These are phyloP conservation scores for Zymoseptoria pseudotritici DNA, from an alignment of 2,329 filamentous ascomycete species.

Conservation along the genomic window DNA sequence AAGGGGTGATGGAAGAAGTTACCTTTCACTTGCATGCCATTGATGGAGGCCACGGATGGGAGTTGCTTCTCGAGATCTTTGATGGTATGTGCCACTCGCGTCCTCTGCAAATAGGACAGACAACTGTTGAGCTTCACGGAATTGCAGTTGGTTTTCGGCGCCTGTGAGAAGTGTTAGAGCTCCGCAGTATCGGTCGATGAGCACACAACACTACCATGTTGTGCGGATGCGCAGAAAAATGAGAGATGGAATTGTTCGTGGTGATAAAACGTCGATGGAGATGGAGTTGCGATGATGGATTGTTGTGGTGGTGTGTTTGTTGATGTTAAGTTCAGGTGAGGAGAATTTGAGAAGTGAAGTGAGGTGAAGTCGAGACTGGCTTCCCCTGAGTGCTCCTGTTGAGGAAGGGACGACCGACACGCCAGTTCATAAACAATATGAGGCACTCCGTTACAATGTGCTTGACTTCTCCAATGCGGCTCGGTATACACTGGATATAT, in stretches of 20 bases:
- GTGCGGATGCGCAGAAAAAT: neutral
- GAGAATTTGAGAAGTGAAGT: conserved; percentile 2
- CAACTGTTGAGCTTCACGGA: conserved; percentile 52
- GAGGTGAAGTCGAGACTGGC: conserved; percentile 5
- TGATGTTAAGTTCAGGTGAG: neutral
- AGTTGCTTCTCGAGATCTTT: conserved; percentile 62
- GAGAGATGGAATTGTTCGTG: neutral
- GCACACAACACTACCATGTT: neutral
- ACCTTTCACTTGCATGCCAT: conserved; percentile 49
- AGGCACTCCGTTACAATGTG: no score
- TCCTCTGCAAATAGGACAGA: conserved; percentile 52
- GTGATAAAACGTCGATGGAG: neutral
- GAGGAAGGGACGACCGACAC: no score
- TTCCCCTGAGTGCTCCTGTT: neutral
- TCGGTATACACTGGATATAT: no score
- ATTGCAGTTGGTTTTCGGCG: conserved; percentile 51
- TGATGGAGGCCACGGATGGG: conserved; percentile 55
- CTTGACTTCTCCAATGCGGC: no score
- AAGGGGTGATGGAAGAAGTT: neutral
- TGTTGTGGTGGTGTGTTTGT: neutral
- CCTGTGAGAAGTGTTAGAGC: conserved; percentile 24
- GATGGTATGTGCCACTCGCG: conserved; percentile 55
- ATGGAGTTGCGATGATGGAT: neutral
- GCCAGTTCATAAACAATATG: no score
- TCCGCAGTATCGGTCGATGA: neutral